Evolutionary conservation across 2,329 filamentous ascomycete species (phyloP).

Genomic region (Zelopaecilomyces penicillatus): DNA sequence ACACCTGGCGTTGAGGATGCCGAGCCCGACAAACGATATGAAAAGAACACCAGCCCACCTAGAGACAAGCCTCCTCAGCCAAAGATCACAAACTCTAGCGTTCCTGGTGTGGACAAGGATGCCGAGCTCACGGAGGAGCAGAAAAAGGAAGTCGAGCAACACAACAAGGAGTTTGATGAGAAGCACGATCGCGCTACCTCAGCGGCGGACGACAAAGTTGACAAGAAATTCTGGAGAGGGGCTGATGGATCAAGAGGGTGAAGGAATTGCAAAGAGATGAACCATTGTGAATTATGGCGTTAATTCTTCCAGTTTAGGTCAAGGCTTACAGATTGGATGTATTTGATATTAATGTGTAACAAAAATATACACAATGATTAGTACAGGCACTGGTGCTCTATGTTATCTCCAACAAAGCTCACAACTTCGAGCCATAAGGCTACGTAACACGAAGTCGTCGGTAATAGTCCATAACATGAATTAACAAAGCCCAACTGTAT

Average conservation of each 20-base stretch:
- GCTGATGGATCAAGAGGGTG: constrained; percentile 1
- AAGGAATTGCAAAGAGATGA: not conserved
- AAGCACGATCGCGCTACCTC: constrained; percentile 39
- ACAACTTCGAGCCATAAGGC: too few species aligned
- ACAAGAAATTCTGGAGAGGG: constrained; percentile 44
- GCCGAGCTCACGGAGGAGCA: constrained; percentile 39
- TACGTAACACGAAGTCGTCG: too few species aligned
- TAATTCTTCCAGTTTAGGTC: too few species aligned
- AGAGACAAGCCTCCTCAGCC: constrained; percentile 33
- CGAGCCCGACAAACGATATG: not conserved
- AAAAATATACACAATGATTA: too few species aligned
- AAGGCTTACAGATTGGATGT: too few species aligned
- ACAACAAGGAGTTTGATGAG: constrained; percentile 49
- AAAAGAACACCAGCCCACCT: not conserved
- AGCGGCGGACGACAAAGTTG: constrained; percentile 41
- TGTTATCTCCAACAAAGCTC: too few species aligned
- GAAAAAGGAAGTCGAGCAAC: constrained; percentile 47
- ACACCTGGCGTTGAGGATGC: not conserved
- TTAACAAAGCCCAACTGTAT: too few species aligned
- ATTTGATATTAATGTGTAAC: too few species aligned
- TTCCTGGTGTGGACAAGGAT: constrained; percentile 24
- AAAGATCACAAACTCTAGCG: constrained; percentile 42
- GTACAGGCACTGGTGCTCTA: too few species aligned
- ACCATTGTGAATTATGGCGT: too few species aligned
- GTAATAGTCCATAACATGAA: too few species aligned